A percentile compares a stretch with the other conserved stretches of the same genome.
Evolutionary conservation across 2,329 filamentous ascomycete genomes (phyloP).

Genomic region (Zymoseptoria ardabiliae): DNA sequence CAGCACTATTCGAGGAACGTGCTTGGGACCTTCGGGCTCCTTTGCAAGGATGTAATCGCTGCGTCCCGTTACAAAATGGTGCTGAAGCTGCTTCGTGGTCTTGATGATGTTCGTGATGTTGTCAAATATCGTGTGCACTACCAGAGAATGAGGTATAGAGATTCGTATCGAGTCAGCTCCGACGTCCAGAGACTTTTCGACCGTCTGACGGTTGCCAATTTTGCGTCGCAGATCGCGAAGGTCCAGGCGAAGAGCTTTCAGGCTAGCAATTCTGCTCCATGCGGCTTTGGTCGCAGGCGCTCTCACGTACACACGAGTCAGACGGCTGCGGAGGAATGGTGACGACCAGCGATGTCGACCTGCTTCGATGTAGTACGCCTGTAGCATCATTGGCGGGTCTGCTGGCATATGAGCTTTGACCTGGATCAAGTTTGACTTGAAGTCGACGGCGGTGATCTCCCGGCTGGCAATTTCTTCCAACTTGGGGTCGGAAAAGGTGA

Average conservation of each 20-base stretch:
- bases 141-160: constrained; percentile 82
- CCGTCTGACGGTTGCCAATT: constrained; percentile 44
- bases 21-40: constrained; percentile 74
- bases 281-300: constrained; percentile 73
- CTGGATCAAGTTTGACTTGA: constrained; percentile 75
- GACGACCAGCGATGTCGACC: constrained; percentile 82
- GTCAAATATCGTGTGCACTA: constrained; percentile 86
- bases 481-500: constrained; percentile 17
- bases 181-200: constrained; percentile 79
- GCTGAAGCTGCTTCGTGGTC: constrained; percentile 80
- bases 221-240: constrained; percentile 70
- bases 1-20: constrained; percentile 77
- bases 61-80: constrained; percentile 80
- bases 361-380: constrained; percentile 73
- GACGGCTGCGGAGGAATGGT: constrained; percentile 69
- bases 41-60: constrained; percentile 86
- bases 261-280: constrained; percentile 79
- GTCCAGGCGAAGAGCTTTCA: constrained; percentile 75
- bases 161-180: constrained; percentile 78
- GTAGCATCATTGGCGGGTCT: constrained; percentile 86
- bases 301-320: constrained; percentile 80
- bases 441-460: constrained; percentile 74
- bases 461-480: constrained; percentile 28
- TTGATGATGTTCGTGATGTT: constrained; percentile 86
- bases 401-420: constrained; percentile 81